Evolutionary conservation across 352 stramenopile genomes (phyloP), one percentile per base, ranked within the genome.

Genomic region (Globisporangium recalcitrans): DNA sequence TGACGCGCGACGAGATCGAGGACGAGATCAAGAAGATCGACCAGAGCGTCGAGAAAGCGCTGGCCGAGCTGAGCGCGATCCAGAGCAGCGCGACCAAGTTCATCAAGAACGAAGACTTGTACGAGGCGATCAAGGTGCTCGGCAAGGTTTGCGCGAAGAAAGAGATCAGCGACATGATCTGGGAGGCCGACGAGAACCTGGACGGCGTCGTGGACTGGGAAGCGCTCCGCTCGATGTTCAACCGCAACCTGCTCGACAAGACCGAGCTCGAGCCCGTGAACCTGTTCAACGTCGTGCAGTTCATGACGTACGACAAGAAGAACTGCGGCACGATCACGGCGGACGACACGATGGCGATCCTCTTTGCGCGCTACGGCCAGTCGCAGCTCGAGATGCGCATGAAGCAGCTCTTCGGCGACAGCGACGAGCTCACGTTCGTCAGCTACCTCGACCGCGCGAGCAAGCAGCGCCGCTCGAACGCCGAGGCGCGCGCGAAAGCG

Each of bases 321-420:
- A 94, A 90, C 62, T 97, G 95, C 71, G 92, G 91, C 7, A 85
- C 83, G 44, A 97, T 99, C 65, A 97, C 88, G 3, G 94, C 98
- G 9, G 96, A 99, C 71, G 96, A 99, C 70, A 98, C 95, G 3
- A 99, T 99, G 96, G 93, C 97, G 57, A 98, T 99, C 70, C 77
- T 99, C 16, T 99, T 98, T 72, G 91, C 91, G 46, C 82, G 95
- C 42, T 97, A 97, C 60, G 88, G 82, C 26, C 84, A 93, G 47
- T 87, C 87, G 34, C 80, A 95, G 64, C 75, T 98, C 9, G 90
- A 97, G 65, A 89, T 85, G 70, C 82, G 91, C 65, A 96, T 97
- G 87, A 93, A 90, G 69, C 86, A 92, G 68, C 80, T 97, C 44
- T 97, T 97, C 59, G 88, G 90, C 11, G 89, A 97, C 59, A 90